Conservation (phyloP, 306 rosid genomes). For the Quercus mongolica region DNA sequence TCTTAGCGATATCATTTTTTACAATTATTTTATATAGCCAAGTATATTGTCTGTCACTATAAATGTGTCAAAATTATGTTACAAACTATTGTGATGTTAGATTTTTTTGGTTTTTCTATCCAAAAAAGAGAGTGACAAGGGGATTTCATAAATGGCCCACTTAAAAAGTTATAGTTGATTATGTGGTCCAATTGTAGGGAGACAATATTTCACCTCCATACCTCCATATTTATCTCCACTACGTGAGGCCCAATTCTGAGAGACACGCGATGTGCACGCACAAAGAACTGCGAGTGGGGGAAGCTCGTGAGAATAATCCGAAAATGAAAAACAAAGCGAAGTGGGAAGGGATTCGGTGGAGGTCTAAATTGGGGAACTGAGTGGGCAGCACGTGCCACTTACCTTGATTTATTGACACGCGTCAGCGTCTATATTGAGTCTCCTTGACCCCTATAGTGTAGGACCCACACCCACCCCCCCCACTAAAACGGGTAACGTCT, state of each 20-base stretch:
- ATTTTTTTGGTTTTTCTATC: too few species aligned
- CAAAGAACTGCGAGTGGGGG: background rate
- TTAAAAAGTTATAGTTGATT: background rate
- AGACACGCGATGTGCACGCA: background rate
- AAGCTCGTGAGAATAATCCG: background rate
- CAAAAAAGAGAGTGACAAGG: too few species aligned
- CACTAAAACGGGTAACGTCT: background rate
- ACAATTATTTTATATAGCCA: too few species aligned
- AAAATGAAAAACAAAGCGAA: background rate
- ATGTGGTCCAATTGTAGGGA: background rate
- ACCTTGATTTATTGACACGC: background rate
- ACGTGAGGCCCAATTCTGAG: too few species aligned
- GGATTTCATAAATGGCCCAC: background rate
- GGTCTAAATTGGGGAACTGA: background rate
- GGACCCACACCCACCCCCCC: background rate
- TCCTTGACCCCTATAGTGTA: background rate
- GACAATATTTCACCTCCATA: background rate
- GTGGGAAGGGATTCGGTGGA: constrained; percentile 3
- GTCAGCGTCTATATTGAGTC: background rate
- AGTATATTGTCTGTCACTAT: too few species aligned
- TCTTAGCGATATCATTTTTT: too few species aligned
- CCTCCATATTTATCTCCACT: background rate
- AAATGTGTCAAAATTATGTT: too few species aligned
- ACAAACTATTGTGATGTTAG: too few species aligned
- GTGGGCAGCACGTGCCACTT: constrained; percentile 4